Evolutionary conservation across 805 yeast species (phyloP), one percentile per base, ranked within the genome.

Genomic region (Pichia sporocuriosa): DNA sequence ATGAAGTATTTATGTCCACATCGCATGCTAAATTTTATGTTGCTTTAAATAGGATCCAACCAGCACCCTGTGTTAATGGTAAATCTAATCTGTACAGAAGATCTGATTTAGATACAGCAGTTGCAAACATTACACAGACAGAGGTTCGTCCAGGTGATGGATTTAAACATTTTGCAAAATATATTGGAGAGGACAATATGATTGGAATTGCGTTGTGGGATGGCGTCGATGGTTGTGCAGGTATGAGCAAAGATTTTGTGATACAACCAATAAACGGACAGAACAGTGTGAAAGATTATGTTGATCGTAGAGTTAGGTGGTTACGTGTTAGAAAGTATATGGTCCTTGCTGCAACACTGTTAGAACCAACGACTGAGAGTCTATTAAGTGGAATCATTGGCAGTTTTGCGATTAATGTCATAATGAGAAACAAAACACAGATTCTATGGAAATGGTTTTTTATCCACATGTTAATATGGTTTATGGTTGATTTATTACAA

Each of bases 101-200:
- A 34, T 75, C 84, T 0, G 83, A 75, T 40, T 62, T 86, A 21
- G 86, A 81, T 57, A 43, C 41, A 12, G 75, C 85, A 0, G 85
- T 81, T 17, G 70, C 68, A 4, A 59, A 64, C n/a, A 42, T 47
- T 6, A 58, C 48, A 7, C 39, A 45, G 12, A 65, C 59, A 38
- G 70, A 69, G 3, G 48, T 55, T 4, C 54, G 43, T 26, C 67
- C 53, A 40, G 68, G 69, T 15, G 62, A 64, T 26, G 84, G 90
- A 0, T 67, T 88, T 32, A 69, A 78, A 39, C 75, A 77, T 43
- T 87, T 88, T 59, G 78, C 95, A 7, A 67, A 78, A 43, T 88
- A 81, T 57, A 87, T 87, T 54, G 95, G 95, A 6, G 96, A 87
- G 57, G 96, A 87, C 59, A 87, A 87, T 59, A 84, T 86, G 94